Conservation (phyloP, 2,329 filamentous ascomycete genomes). For the Penicillium sp. region DNA sequence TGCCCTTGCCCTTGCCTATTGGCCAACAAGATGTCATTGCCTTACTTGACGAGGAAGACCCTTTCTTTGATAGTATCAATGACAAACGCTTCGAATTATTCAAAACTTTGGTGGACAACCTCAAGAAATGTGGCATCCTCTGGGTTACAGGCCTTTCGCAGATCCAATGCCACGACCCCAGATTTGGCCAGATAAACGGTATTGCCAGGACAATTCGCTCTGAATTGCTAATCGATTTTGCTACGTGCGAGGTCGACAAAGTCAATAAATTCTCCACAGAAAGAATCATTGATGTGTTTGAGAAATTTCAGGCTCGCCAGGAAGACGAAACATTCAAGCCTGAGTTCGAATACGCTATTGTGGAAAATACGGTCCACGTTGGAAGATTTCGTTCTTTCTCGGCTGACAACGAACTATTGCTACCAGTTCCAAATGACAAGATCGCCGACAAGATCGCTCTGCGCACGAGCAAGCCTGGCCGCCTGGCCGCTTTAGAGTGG, state of each 20-base stretch:
- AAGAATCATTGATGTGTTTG: not conserved
- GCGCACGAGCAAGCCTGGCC: conserved; percentile 5
- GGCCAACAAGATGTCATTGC: conserved; percentile 1
- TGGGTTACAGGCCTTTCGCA: conserved; percentile 29
- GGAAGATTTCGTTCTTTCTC: conserved; percentile 1
- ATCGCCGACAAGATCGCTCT: not conserved
- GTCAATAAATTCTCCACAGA: not conserved
- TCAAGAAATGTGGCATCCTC: conserved; percentile 14
- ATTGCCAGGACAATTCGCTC: conserved; percentile 26
- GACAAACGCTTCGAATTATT: not conserved
- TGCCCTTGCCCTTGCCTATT: not conserved
- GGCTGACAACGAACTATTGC: not conserved
- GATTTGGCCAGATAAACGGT: conserved; percentile 26
- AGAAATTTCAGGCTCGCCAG: not conserved
- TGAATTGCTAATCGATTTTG: conserved; percentile 27
- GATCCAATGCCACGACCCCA: conserved; percentile 26
- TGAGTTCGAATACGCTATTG: conserved; percentile 14
- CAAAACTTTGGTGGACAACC: not conserved
- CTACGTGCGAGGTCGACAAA: conserved; percentile 17
- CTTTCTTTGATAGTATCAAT: conserved; percentile 2
- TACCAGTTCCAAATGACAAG: not conserved
- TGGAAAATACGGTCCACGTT: conserved; percentile 1
- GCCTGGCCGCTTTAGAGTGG: conserved; percentile 23
- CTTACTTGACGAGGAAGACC: conserved; percentile 2
- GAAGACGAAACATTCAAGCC: conserved; percentile 1